phyloP scores from a whole-genome alignment of 345 rosid species.

The Euclidium syriacum region DNA sequence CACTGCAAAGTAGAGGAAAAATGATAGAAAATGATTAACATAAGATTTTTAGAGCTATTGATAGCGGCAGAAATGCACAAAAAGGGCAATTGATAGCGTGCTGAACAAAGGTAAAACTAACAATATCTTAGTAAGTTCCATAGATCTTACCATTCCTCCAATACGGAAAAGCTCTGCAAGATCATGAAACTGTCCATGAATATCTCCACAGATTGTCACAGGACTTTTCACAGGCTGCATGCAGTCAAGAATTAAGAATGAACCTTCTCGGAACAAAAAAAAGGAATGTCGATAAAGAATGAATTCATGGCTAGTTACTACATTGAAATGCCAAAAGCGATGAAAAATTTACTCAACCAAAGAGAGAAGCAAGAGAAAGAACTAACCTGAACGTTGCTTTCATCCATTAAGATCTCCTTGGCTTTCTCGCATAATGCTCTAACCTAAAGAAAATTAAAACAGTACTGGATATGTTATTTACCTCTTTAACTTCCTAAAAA shows the following conservation, averaged over 20 bases:
- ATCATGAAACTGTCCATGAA: conserved; percentile 97
- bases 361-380: conserved; percentile 6
- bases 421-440: conserved; percentile 87
- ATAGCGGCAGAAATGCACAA: not conserved
- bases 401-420: conserved; percentile 92
- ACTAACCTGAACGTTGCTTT: conserved; percentile 96
- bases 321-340: not conserved
- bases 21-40: not conserved
- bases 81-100: not conserved
- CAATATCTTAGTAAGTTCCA: not conserved
- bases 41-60: not conserved
- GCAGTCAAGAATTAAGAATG: not conserved
- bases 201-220: conserved; percentile 94
- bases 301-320: not conserved
- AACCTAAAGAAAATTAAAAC: conserved; percentile 44
- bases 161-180: conserved; percentile 97
- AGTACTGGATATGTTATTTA: not conserved
- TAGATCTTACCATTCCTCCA: conserved; percentile 73
- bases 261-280: not conserved
- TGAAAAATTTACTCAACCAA: not conserved
- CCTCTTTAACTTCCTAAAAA: not conserved
- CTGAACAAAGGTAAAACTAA: not conserved
- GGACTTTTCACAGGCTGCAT: conserved; percentile 92
- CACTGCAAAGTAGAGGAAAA: conserved; percentile 46
- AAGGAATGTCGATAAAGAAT: not conserved